These are phyloP conservation scores for Fusarium sp. DNA, from an alignment of 2,329 filamentous ascomycete species.

Conservation along the genomic window DNA sequence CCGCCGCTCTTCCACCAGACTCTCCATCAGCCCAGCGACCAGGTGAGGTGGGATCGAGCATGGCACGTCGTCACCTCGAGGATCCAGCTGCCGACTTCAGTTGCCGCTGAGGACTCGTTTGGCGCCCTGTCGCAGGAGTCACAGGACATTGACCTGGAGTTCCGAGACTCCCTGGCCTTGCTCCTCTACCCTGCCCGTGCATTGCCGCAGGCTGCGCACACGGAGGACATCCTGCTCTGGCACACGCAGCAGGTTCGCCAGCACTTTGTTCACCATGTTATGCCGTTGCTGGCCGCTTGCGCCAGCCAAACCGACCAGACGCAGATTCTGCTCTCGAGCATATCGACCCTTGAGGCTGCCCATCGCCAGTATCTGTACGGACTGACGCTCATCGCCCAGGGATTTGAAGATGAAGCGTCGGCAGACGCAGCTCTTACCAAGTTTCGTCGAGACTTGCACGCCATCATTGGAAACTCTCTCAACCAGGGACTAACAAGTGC, in stretches of 20 bases:
- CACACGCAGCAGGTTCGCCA: constrained; percentile 70
- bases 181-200: constrained; percentile 61
- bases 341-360: constrained; percentile 70
- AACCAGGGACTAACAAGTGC: constrained; percentile 65
- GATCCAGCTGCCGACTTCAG: constrained; percentile 68
- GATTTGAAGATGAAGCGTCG: constrained; percentile 54
- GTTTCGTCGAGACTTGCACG: constrained; percentile 72
- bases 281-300: constrained; percentile 66
- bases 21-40: constrained; percentile 55
- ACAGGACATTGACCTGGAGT: constrained; percentile 57
- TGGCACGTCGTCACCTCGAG: constrained; percentile 72
- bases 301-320: constrained; percentile 55
- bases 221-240: constrained; percentile 70
- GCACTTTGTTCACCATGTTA: constrained; percentile 71
- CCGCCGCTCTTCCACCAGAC: constrained; percentile 37
- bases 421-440: constrained; percentile 57
- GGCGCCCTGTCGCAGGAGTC: constrained; percentile 59
- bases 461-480: constrained; percentile 73
- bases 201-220: constrained; percentile 63
- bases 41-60: constrained; percentile 69
- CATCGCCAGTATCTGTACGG: constrained; percentile 69
- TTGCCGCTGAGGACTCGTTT: constrained; percentile 66
- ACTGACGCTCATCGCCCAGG: constrained; percentile 63
- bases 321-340: constrained; percentile 63
- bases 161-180: constrained; percentile 65